A percentile compares a stretch with the other conserved stretches of the same genome.
These are phyloP conservation scores for Talinum fruticosum DNA, from an alignment of 148 eudicot genomes.

Conservation along the genomic window DNA sequence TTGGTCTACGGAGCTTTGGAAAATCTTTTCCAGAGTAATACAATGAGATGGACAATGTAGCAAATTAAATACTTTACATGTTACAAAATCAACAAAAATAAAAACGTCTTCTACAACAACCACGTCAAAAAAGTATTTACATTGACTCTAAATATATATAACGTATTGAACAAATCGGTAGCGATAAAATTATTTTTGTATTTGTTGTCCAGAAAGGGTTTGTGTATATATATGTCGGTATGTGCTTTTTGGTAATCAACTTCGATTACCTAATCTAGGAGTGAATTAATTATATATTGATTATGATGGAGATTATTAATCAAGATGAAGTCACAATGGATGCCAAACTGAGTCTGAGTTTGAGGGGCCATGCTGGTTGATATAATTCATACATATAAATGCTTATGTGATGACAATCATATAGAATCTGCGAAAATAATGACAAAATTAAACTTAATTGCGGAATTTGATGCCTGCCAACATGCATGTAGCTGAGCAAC, in stretches of 20 bases:
- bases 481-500: slow-evolving; percentile 1
- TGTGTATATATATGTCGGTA: neutral
- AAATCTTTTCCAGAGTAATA: no score
- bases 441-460: slow-evolving; percentile 12
- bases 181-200: no score
- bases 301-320: no score
- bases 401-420: neutral
- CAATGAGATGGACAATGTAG: no score
- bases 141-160: no score
- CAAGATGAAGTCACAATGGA: neutral
- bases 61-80: no score
- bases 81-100: no score
- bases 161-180: no score
- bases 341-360: neutral
- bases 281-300: neutral
- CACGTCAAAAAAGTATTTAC: no score
- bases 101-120: no score
- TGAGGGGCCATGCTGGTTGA: neutral
- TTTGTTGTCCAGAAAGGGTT: no score
- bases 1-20: no score
- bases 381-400: neutral
- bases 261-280: neutral
- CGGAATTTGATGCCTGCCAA: slow-evolving; percentile 28
- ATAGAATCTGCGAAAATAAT: neutral
- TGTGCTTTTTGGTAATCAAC: slow-evolving; percentile 6